A percentile compares a stretch with the other conserved stretches of the same genome.
Evolutionary conservation across 2,329 filamentous ascomycete genomes (phyloP).

Genomic region (Xylariaceae sp.): DNA sequence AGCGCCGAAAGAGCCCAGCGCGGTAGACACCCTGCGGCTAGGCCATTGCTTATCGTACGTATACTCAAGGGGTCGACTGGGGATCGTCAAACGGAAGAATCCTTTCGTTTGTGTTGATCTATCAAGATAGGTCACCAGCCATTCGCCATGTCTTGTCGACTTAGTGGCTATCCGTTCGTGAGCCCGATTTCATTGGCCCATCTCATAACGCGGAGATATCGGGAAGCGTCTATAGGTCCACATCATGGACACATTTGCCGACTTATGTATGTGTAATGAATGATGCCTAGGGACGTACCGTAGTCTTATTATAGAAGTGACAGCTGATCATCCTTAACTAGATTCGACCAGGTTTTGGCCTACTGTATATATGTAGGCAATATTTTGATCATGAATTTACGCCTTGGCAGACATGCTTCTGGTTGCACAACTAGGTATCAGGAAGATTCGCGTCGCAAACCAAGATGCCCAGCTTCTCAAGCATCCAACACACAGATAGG

Average conservation of each 20-base stretch:
- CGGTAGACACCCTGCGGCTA: slow-evolving; percentile 10
- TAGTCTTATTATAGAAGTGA: slow-evolving; percentile 5
- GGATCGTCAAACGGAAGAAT: slow-evolving; percentile 22
- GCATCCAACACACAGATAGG: not conserved
- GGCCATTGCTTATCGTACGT: slow-evolving; percentile 25
- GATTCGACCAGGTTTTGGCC: not conserved
- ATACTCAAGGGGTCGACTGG: slow-evolving; percentile 11
- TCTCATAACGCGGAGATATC: slow-evolving; percentile 20
- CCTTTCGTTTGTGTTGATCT: slow-evolving; percentile 20
- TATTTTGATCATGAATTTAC: not conserved
- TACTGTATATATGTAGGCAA: no score
- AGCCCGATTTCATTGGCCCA: slow-evolving; percentile 16
- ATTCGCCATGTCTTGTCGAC: slow-evolving; percentile 2
- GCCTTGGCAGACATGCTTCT: not conserved
- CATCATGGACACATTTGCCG: slow-evolving; percentile 14
- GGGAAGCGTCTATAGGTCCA: slow-evolving; percentile 19
- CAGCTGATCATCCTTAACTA: not conserved
- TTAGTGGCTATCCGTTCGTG: not conserved
- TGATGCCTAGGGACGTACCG: no score
- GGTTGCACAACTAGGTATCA: not conserved
- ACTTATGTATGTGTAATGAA: no score
- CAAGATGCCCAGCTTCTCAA: not conserved
- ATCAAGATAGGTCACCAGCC: slow-evolving; percentile 15
- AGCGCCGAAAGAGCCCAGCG: slow-evolving; percentile 9
- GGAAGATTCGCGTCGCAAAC: not conserved